Evolutionary conservation across 768 basidiomycete genomes (phyloP), one percentile per base, ranked within the genome.

Genomic region (Mycena vitilis): DNA sequence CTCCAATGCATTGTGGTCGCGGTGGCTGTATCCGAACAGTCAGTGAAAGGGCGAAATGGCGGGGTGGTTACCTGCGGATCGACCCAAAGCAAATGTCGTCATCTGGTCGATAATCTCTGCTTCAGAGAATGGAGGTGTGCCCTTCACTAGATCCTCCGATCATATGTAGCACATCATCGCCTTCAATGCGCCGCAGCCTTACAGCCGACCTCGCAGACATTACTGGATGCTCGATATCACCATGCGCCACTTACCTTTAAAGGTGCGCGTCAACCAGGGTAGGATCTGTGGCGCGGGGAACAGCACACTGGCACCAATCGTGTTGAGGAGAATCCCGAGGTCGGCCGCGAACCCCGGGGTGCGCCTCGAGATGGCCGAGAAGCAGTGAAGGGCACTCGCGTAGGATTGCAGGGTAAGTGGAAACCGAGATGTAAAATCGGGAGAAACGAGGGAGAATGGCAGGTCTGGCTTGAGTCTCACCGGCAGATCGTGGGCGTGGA

Each of bases 1-100:
- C n/a, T n/a, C 67, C 67, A 68, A 25, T 68, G 67, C 49, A 68
- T 56, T 0, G 67, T 56, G 4, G 53, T 51, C 4, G 67, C 67
- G 37, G 62, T 68, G 11, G 67, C 67, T 68, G 16, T 6, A 10
- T 9, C 13, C 11, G 3, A 15, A 12, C 49, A 30, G 49, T 51
- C 11, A 51, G 22, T 51, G 52, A 42, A 18, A 61, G 7, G 23
- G 22, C 12, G 53, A 47, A 45, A 1, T 18, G 52, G 1, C 15
- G 12, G 16, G 11, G 10, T 20, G 58, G 49, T 13, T 30, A 63
- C 60, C 58, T 63, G 57, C 63, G 13, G 55, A 69, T 51, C 60
- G 56, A 30, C 61, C 60, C 16, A 69, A 13, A 1, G 61, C 63
- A 18, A 63, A 64, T 6, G 49, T 44, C 2, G 30, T 49, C 63